Evolutionary conservation across 805 yeast species (phyloP).

Genomic region (Kurtzmaniella cleridarum): DNA sequence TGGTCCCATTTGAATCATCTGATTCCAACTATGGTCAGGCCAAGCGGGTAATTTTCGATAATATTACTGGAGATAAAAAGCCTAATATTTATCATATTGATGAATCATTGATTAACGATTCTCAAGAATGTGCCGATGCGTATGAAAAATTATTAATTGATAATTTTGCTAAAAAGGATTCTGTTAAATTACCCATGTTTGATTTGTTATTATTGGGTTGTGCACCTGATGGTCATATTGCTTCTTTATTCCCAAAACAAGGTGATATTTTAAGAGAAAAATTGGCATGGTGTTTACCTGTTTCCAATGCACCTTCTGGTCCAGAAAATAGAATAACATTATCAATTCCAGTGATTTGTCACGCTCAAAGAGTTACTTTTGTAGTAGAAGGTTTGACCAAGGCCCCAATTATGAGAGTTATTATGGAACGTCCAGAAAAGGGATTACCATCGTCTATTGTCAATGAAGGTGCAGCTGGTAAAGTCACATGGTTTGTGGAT

Average conservation of each 20-base stretch:
- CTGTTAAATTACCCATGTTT: conserved; percentile 92
- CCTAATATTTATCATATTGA: conserved; percentile 85
- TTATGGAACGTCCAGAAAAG: conserved; percentile 95
- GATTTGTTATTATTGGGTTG: conserved; percentile 89
- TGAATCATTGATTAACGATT: conserved; percentile 65
- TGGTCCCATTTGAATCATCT: conserved; percentile 78
- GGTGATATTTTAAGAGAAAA: conserved; percentile 79
- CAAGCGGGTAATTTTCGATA: conserved; percentile 74
- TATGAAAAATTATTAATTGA: conserved; percentile 83
- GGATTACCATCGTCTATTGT: conserved; percentile 92
- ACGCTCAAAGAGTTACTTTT: conserved; percentile 85
- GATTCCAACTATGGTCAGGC: conserved; percentile 91
- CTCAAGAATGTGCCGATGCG: conserved; percentile 90
- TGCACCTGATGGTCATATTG: conserved; percentile 98
- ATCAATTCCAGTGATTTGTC: conserved; percentile 92
- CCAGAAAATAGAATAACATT: conserved; percentile 83
- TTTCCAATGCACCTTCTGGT: conserved; percentile 85
- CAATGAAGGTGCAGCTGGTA: conserved; percentile 94
- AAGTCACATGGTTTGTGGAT: conserved; percentile 96
- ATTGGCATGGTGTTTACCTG: conserved; percentile 93
- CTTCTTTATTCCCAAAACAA: conserved; percentile 92
- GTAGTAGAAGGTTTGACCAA: conserved; percentile 96
- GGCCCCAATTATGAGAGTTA: conserved; percentile 85
- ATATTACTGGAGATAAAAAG: conserved; percentile 43
- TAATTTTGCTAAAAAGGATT: conserved; percentile 93